Evolutionary conservation across 805 yeast species (phyloP), one percentile per base, ranked within the genome.

Genomic region (Metschnikowia arizonensis): DNA sequence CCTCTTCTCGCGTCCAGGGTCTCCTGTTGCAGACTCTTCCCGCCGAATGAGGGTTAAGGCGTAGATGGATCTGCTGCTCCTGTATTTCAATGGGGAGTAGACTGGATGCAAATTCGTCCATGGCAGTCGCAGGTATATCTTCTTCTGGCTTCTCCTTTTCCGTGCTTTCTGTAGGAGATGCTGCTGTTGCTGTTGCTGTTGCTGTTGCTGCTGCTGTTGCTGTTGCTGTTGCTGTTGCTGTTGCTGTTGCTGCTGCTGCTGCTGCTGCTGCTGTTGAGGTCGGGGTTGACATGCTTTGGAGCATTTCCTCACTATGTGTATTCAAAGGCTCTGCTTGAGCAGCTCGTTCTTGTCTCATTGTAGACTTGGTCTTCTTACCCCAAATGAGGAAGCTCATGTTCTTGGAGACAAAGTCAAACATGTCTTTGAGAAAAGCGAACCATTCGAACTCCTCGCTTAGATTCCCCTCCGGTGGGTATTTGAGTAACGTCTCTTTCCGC

Each of bases 1-100:
- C 98, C 62, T 93, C 99, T 30, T 83, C 90, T 47, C 79, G 71
- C 0, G 95, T 80, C 99, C 99, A 93, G 3, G 85, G 78, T 42
- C 93, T 68, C 50, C 96, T 61, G 35, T 53, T 63, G 11, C 61
- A 54, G 19, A 59, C 58, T 48, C 61, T 63, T n/a, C 53, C 53
- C 5, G 49, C 46, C 19, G 67, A 55, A 11, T 56, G 48, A 2
- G 69, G 68, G 45, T 63, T 64, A 17, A 68, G 58, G 9, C 66
- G 61, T n/a, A 69, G 58, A 46, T 68, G 73, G 26, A 71, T 60
- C 53, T 69, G 75, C 47, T 64, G 72, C 43, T 72, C 74, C 45
- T 62, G 65, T 38, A 72, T 71, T 45, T 72, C 76, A 12, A 73
- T 69, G 4, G 76, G 75, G 36, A 72, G 55, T 25, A 71, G 60